Evolutionary conservation across 2,329 filamentous ascomycete species (phyloP).

Genomic region (Apiospora rasikravindrae): DNA sequence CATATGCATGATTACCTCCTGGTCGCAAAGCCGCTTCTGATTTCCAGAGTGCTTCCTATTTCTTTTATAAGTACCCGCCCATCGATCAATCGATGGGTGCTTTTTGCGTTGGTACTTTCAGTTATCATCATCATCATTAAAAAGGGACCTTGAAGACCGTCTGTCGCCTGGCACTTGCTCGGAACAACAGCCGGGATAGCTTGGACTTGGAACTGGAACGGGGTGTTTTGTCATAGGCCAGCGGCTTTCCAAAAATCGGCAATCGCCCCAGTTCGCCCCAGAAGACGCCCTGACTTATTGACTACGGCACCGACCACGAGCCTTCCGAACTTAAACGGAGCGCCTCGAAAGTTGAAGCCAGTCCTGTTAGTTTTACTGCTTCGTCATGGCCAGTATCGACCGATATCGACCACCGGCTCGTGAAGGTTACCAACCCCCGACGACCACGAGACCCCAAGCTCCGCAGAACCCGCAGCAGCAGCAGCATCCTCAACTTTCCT

Average conservation of each 20-base stretch:
- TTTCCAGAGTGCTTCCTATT: not conserved
- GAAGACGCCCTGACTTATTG: constrained; percentile 14
- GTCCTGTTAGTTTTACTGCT: constrained; percentile 5
- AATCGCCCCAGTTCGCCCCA: constrained; percentile 14
- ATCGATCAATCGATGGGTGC: not conserved
- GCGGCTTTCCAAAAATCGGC: not conserved
- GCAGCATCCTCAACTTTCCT: constrained; percentile 29
- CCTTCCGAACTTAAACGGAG: constrained; percentile 11
- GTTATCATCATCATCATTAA: not conserved
- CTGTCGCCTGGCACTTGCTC: constrained; percentile 1
- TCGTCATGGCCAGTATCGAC: constrained; percentile 64
- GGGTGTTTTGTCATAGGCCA: constrained; percentile 11
- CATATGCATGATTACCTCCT: not conserved
- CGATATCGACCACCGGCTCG: constrained; percentile 59
- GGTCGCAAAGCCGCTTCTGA: not conserved
- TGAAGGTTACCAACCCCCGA: constrained; percentile 63
- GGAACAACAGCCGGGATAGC: constrained; percentile 10
- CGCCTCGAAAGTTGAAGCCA: constrained; percentile 4
- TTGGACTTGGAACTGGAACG: not conserved
- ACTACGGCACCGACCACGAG: constrained; percentile 15
- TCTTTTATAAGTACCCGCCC: not conserved
- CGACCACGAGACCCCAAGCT: constrained; percentile 31
- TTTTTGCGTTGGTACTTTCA: constrained; percentile 2
- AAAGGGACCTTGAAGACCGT: not conserved
- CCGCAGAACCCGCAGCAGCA: constrained; percentile 36